Conservation (phyloP, 2,329 filamentous ascomycete species). For the Sporothrix globosa region DNA sequence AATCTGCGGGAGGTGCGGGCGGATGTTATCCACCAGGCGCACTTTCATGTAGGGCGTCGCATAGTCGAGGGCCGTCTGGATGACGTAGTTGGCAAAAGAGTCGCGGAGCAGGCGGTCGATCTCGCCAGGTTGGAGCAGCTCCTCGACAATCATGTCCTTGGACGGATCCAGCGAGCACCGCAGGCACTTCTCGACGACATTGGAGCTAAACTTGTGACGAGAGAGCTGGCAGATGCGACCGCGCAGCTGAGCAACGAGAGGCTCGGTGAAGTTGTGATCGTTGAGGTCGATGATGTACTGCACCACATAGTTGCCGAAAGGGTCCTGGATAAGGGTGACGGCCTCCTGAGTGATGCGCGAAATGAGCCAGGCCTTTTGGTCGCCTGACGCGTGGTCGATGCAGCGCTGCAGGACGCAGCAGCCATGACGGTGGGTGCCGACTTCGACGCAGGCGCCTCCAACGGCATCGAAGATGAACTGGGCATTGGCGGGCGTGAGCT, state of each 20-base stretch:
- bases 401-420: constrained; percentile 98
- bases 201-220: constrained; percentile 98
- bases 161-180: constrained; percentile 77
- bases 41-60: constrained; percentile 73
- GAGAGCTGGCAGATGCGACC: constrained; percentile 73
- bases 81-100: constrained; percentile 95
- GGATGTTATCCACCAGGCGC: constrained; percentile 79
- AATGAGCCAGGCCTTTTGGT: constrained; percentile 87
- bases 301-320: constrained; percentile 97
- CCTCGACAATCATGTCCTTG: constrained; percentile 80
- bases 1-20: constrained; percentile 80
- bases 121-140: constrained; percentile 73
- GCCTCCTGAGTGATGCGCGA: constrained; percentile 84
- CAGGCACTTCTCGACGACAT: constrained; percentile 95
- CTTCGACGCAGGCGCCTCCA: constrained; percentile 80
- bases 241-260: constrained; percentile 78
- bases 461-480: constrained; percentile 98
- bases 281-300: constrained; percentile 98
- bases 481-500: constrained; percentile 79
- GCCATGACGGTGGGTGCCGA: constrained; percentile 95
- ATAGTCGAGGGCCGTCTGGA: constrained; percentile 92
- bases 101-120: constrained; percentile 89
- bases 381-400: constrained; percentile 91
- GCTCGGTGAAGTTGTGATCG: constrained; percentile 84
- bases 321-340: constrained; percentile 89